These are phyloP conservation scores for Candida glucosophila DNA, from an alignment of 1,139 yeast species.

Conservation along the genomic window DNA sequence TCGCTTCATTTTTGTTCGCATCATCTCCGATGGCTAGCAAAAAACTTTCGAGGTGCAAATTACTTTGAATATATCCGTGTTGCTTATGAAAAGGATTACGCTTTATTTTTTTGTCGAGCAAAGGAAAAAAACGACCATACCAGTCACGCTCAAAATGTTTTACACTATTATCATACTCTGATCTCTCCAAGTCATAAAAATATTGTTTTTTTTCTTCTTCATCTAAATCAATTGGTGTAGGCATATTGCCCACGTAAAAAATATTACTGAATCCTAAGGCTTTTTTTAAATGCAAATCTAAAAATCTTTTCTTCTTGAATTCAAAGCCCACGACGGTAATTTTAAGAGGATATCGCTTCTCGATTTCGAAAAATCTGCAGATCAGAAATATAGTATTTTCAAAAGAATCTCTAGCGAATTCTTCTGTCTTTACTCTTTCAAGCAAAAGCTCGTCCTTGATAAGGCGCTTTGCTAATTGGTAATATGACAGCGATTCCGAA, in stretches of 20 bases:
- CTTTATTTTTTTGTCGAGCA: conserved; percentile 30
- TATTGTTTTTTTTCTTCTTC: conserved; percentile 17
- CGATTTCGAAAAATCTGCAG: conserved; percentile 44
- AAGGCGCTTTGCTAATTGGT: conserved; percentile 19
- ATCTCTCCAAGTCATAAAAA: conserved; percentile 30
- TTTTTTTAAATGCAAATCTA: conserved; percentile 41
- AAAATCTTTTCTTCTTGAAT: conserved; percentile 57
- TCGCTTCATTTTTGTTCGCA: too few species aligned
- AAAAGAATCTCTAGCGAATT: conserved; percentile 72
- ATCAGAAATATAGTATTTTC: conserved; percentile 67
- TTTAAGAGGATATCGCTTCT: conserved; percentile 37
- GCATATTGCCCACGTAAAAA: conserved; percentile 56
- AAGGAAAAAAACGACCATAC: conserved; percentile 44
- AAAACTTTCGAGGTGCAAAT: conserved; percentile 16
- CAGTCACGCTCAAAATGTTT: conserved; percentile 50
- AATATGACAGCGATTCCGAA: conserved; percentile 59
- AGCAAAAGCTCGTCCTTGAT: conserved; percentile 6
- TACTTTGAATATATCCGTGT: conserved; percentile 31
- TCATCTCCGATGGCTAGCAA: conserved; percentile 4
- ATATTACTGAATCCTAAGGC: conserved; percentile 37
- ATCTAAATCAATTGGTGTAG: conserved; percentile 30
- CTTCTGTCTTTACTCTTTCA: conserved; percentile 42
- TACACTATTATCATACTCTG: conserved; percentile 51
- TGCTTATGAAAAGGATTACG: conserved; percentile 55
- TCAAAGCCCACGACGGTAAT: conserved; percentile 66